Evolutionary conservation across 2,329 filamentous ascomycete species (phyloP), one percentile per base, ranked within the genome.

Genomic region (Penicillium sp.): DNA sequence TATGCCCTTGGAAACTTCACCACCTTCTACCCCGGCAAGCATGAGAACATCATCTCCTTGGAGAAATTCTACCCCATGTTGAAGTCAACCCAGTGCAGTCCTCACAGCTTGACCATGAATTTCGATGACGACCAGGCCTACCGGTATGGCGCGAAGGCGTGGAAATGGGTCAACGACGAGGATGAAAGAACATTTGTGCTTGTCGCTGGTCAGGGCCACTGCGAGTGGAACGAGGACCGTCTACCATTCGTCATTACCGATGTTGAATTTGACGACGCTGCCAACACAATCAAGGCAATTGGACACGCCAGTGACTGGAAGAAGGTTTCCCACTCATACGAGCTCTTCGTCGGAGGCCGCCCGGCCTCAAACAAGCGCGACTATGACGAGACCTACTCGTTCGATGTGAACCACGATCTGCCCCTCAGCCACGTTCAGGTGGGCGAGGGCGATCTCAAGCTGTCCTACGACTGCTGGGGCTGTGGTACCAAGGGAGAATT

Each of bases 401-500:
- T 63, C 9, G 46, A 54, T 29, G 60, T 63, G 34, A 52, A 58
- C 17, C 58, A 58, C n/a, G 27, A 34, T 4, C 30, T 59, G 18
- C 49, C 54, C 12, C 51, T 59, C 7, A 58, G 52, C 37, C 52
- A 36, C 26, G 41, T 44, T 7, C 36, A 32, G 26, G 39, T 59
- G 8, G 37, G 51, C 3, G 23, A 41, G 53, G 7, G 51, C 37
- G 18, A 33, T 58, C n/a, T 47, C 48, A 17, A 41, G 7, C 39
- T 41, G 4, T 41, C 39, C 4, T 41, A 41, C n/a, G 39, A 41
- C 24, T 62, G 60, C 41, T 49, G 49, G 12, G 32, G 39, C 10
- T 64, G 62, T 32, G 51, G 53, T 15, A 63, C 59, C 2, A 49
- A 56, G n/a, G 60, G 62, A 15, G 53, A 55, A 4, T 57, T 64